A percentile compares a stretch with the other conserved stretches of the same genome.
Conservation (phyloP, 1,284 basidiomycete genomes). For the Tremellales sp. region DNA sequence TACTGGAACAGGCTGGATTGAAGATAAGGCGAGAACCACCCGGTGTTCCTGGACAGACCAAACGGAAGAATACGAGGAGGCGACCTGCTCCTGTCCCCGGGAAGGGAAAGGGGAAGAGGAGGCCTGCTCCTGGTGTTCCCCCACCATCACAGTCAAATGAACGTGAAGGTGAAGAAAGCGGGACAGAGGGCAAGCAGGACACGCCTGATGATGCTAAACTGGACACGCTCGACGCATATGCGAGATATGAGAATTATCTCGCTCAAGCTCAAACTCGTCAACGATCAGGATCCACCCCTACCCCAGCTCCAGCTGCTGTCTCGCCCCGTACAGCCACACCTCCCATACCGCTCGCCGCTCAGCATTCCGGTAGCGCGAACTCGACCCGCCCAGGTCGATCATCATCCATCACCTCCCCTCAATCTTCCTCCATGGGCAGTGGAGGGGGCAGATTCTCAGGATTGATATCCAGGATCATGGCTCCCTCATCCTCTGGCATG, state of each 20-base stretch:
- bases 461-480: slow-evolving; percentile 31
- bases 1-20: slow-evolving; percentile 81
- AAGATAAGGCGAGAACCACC: slow-evolving; percentile 55
- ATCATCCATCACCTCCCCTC: slow-evolving; percentile 1
- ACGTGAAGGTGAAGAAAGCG: not conserved
- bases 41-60: slow-evolving; percentile 42
- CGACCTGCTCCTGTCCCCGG: slow-evolving; percentile 25
- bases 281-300: slow-evolving; percentile 4
- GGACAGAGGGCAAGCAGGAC: not conserved
- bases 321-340: not conserved
- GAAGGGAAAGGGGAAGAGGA: slow-evolving; percentile 13
- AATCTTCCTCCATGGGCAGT: not conserved
- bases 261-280: slow-evolving; percentile 50
- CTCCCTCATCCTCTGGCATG: not conserved
- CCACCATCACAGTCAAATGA: not conserved
- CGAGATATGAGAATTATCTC: slow-evolving; percentile 73
- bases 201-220: slow-evolving; percentile 2
- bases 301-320: slow-evolving; percentile 2
- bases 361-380: slow-evolving; percentile 4
- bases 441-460: slow-evolving; percentile 24
- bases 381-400: not conserved
- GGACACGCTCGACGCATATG: slow-evolving; percentile 79
- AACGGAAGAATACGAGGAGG: slow-evolving; percentile 20
- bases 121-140: slow-evolving; percentile 20
- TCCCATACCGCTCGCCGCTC: slow-evolving; percentile 3